phyloP scores from a whole-genome alignment of 129 eudicot genomes.

The Kitagawia praeruptora region DNA sequence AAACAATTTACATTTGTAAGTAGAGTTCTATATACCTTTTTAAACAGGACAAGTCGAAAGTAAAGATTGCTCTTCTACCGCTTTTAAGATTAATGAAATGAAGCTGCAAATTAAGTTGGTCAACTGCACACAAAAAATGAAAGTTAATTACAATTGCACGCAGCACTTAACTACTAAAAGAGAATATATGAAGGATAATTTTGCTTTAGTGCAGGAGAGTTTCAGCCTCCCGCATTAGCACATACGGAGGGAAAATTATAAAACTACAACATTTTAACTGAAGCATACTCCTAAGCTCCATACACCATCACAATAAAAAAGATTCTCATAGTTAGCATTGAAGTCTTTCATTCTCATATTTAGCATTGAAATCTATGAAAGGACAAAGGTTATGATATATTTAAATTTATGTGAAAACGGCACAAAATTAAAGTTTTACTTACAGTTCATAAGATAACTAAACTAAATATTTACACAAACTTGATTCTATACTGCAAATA shows the following conservation, averaged over 20 bases:
- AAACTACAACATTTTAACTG: not conserved
- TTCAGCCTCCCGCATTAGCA: not conserved
- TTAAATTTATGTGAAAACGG: not conserved
- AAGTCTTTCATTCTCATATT: not conserved
- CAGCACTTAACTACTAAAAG: not conserved
- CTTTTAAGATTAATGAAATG: slow-evolving; percentile 42
- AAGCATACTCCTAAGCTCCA: not conserved
- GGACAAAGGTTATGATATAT: not conserved
- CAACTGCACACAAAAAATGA: slow-evolving; percentile 35
- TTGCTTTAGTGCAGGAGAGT: not conserved
- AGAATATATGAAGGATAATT: not conserved
- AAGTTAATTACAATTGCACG: not conserved
- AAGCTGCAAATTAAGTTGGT: slow-evolving; percentile 56
- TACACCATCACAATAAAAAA: not conserved
- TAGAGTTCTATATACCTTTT: slow-evolving; percentile 35
- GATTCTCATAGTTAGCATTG: not conserved
- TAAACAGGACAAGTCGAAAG: slow-evolving; percentile 65
- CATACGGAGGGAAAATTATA: not conserved
- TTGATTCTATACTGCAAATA: not conserved
- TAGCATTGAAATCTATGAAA: not conserved
- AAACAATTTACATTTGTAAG: not conserved
- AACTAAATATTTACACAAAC: not conserved
- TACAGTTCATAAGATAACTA: not conserved
- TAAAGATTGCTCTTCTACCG: slow-evolving; percentile 44
- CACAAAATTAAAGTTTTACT: not conserved